These are phyloP conservation scores for Lactarius sp. DNA, from an alignment of 768 basidiomycete genomes.

Conservation along the genomic window DNA sequence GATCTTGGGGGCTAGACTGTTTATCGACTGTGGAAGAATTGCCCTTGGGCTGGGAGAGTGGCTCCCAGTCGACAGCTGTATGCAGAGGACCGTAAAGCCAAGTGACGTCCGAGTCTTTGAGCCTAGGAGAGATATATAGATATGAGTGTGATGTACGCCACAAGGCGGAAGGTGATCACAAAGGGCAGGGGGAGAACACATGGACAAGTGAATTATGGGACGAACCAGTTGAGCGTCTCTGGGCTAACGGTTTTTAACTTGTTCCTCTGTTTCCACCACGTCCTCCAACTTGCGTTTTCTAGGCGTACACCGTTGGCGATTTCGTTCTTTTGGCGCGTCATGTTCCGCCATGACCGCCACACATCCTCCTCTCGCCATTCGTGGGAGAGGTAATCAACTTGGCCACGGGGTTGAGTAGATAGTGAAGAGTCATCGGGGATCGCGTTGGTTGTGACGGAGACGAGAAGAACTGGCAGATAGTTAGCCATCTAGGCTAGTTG, in stretches of 20 bases:
- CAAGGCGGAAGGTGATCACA: background rate
- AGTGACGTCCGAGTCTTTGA: slow-evolving; percentile 98
- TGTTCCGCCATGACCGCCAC: slow-evolving; percentile 96
- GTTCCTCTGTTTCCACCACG: slow-evolving; percentile 99
- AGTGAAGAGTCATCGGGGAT: slow-evolving; percentile 70
- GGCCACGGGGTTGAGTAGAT: slow-evolving; percentile 80
- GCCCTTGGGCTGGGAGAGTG: slow-evolving; percentile 52
- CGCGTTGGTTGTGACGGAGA: slow-evolving; percentile 52
- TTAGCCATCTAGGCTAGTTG: slow-evolving; percentile 45
- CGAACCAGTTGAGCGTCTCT: slow-evolving; percentile 97
- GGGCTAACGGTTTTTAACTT: slow-evolving; percentile 92
- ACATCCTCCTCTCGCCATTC: slow-evolving; percentile 98
- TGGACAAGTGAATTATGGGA: slow-evolving; percentile 7
- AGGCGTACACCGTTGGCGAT: slow-evolving; percentile 92
- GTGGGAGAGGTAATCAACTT: slow-evolving; percentile 98
- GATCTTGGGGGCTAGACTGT: slow-evolving; percentile 43
- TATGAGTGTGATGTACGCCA: background rate
- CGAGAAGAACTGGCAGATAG: slow-evolving; percentile 66
- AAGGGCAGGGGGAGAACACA: background rate
- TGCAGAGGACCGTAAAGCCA: slow-evolving; percentile 98
- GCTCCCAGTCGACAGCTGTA: slow-evolving; percentile 82
- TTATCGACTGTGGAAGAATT: slow-evolving; percentile 37
- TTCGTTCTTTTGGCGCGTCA: slow-evolving; percentile 98
- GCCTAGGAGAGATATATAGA: slow-evolving; percentile 48
- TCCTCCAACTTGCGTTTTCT: slow-evolving; percentile 98